Evolutionary conservation across 1,139 yeast genomes (phyloP).

Genomic region (Yamadazyma atmosphaerica): DNA sequence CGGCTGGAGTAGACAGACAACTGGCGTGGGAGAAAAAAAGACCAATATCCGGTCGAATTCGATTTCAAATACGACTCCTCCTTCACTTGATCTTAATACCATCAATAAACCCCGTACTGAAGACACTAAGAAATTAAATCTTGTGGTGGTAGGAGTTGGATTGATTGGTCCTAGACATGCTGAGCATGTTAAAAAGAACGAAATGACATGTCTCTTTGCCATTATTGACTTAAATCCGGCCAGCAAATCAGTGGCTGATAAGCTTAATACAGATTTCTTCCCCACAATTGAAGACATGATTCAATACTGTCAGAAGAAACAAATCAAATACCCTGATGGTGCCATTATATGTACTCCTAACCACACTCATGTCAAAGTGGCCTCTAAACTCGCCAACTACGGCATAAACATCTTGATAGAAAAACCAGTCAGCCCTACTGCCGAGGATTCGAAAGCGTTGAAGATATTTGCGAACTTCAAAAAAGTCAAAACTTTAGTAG

Average conservation of each 20-base stretch:
- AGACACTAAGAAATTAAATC: constrained; percentile 1
- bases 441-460: constrained; percentile 35
- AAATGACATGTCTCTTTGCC: constrained; percentile 30
- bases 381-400: constrained; percentile 32
- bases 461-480: constrained; percentile 25
- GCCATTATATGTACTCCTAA: constrained; percentile 48
- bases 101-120: background rate
- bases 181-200: constrained; percentile 25
- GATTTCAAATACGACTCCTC: background rate
- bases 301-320: constrained; percentile 23
- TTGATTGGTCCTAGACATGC: constrained; percentile 45
- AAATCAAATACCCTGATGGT: constrained; percentile 34
- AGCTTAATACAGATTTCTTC: constrained; percentile 28
- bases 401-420: constrained; percentile 42
- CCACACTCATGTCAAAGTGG: constrained; percentile 38
- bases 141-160: constrained; percentile 32
- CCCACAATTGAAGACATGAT: constrained; percentile 27
- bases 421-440: constrained; percentile 41
- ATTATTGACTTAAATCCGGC: constrained; percentile 35
- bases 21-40: background rate
- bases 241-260: constrained; percentile 24
- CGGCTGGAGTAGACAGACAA: background rate
- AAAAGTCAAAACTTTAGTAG: constrained; percentile 36
- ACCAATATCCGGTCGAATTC: background rate
- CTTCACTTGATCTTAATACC: background rate